Evolutionary conservation across 2,329 filamentous ascomycete species (phyloP), one percentile per base, ranked within the genome.

Genomic region (Botryotinia globosa): DNA sequence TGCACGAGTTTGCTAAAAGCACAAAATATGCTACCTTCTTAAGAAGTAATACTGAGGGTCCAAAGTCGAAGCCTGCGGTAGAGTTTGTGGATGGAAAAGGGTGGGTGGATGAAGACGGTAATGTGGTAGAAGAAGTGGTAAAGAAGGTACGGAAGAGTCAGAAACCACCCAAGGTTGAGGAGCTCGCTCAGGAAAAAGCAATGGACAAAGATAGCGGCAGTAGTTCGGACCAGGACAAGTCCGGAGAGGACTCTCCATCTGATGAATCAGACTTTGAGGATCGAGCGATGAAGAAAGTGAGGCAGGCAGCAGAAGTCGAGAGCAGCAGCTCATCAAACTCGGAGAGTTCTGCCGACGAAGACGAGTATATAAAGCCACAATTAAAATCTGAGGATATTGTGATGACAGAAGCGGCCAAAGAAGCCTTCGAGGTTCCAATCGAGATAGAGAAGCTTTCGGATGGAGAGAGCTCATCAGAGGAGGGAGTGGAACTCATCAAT

Each of bases 1-100:
- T 98, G 4, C 94, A 98, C 81, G 96, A 99, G 80, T 98, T 98
- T 80, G 89, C 92, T 77, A 94, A 94, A 80, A 94, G 92, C 12
- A 90, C 89, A 54, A 95, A 94, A 78, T 91, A 94, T 75, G 93
- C 94, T 0, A 92, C 88, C 7, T 98, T 97, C 80, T 82, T 98
- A 73, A 93, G 93, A 80, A 84, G 85, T 9, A 85, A 80, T 59
- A 82, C 83, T 8, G 81, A 83, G 1, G 82, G 82, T 1, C 82
- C 82, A 2, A 82, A 81, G 16, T 81, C 81, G 25, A 85, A 85
- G 64, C 81, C 84, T n/a, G 85, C 86, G 56, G 81, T 85, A 4
- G 89, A 91, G 72, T 98, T 91, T 80, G 87, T 96, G 58, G 91
- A 97, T 71, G 94, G 92, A 34, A 91, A 92, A 78, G 95, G 95